Evolutionary conservation across 1,284 basidiomycete genomes (phyloP).

Genomic region (Gymnopus androsaceus): DNA sequence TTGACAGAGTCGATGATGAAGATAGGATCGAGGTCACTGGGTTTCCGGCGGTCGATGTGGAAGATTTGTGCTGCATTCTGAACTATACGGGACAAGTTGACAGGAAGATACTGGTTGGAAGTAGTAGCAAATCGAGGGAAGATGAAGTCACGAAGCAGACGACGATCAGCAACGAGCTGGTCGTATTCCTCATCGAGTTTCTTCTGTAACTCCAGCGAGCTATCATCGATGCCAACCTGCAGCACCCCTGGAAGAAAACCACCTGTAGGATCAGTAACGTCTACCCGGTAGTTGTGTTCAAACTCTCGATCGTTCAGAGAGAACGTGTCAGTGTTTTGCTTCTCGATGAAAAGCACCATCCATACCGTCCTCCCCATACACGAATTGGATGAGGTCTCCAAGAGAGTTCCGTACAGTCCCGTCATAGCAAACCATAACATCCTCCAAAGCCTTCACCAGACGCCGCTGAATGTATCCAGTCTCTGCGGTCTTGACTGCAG

Average conservation of each 20-base stretch:
- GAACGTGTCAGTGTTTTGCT: slow-evolving; percentile 90
- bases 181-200: slow-evolving; percentile 88
- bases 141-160: slow-evolving; percentile 77
- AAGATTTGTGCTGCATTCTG: slow-evolving; percentile 98
- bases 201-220: slow-evolving; percentile 85
- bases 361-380: slow-evolving; percentile 99
- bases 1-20: slow-evolving; percentile 85
- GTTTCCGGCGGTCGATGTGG: slow-evolving; percentile 92
- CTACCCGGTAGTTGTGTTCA: slow-evolving; percentile 89
- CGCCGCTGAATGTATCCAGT: slow-evolving; percentile 99
- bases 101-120: slow-evolving; percentile 81
- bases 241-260: slow-evolving; percentile 82
- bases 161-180: slow-evolving; percentile 78
- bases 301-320: slow-evolving; percentile 84
- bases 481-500: slow-evolving; percentile 99
- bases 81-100: slow-evolving; percentile 92
- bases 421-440: slow-evolving; percentile 97
- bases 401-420: slow-evolving; percentile 97
- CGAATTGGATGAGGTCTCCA: slow-evolving; percentile 94
- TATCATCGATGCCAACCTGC: slow-evolving; percentile 93
- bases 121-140: slow-evolving; percentile 80
- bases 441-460: slow-evolving; percentile 96
- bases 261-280: slow-evolving; percentile 80
- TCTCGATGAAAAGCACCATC: slow-evolving; percentile 98
- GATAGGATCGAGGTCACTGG: slow-evolving; percentile 87